Percentiles rank a stretch among this genome's conserved stretches.
These are phyloP conservation scores for Cytidiella melzeri DNA, from an alignment of 768 basidiomycete genomes.

Conservation along the genomic window DNA sequence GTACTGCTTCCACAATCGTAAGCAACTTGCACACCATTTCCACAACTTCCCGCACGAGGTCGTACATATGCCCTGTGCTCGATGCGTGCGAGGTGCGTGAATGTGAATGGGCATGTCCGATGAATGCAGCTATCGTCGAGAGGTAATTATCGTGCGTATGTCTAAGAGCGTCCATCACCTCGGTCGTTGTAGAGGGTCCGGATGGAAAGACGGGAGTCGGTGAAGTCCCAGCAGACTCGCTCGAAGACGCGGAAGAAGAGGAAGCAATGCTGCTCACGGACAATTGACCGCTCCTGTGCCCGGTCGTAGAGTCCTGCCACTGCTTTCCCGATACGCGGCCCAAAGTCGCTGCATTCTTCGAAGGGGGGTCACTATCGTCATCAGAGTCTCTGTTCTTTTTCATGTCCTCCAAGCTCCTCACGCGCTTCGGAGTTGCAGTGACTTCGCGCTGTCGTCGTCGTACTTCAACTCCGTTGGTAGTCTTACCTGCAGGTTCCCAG, in stretches of 20 bases:
- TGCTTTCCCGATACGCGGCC: constrained; percentile 4
- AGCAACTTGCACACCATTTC: constrained; percentile 90
- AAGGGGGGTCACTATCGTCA: constrained; percentile 32
- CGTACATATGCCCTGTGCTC: constrained; percentile 89
- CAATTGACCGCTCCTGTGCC: constrained; percentile 20
- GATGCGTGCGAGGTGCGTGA: constrained; percentile 86
- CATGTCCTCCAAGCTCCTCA: constrained; percentile 51
- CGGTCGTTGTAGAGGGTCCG: constrained; percentile 62
- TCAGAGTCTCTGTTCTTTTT: constrained; percentile 26
- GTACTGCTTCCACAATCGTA: constrained; percentile 85
- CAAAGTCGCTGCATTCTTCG: constrained; percentile 14
- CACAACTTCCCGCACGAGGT: constrained; percentile 90
- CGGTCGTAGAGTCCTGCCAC: neutral
- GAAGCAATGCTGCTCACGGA: constrained; percentile 73
- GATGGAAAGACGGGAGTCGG: constrained; percentile 55
- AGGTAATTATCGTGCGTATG: constrained; percentile 84
- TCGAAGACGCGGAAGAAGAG: constrained; percentile 56
- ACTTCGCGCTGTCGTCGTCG: constrained; percentile 9
- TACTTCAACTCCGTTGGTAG: constrained; percentile 16
- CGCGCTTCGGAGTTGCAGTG: constrained; percentile 25
- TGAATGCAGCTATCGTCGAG: constrained; percentile 94
- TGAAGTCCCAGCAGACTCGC: constrained; percentile 43
- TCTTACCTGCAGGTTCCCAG: constrained; percentile 6
- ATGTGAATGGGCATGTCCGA: constrained; percentile 94
- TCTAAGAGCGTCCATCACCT: constrained; percentile 74